Percentiles rank a stretch among this genome's conserved stretches.
These are phyloP conservation scores for Hypholoma sublateritium DNA, from an alignment of 768 basidiomycete genomes.

Conservation along the genomic window DNA sequence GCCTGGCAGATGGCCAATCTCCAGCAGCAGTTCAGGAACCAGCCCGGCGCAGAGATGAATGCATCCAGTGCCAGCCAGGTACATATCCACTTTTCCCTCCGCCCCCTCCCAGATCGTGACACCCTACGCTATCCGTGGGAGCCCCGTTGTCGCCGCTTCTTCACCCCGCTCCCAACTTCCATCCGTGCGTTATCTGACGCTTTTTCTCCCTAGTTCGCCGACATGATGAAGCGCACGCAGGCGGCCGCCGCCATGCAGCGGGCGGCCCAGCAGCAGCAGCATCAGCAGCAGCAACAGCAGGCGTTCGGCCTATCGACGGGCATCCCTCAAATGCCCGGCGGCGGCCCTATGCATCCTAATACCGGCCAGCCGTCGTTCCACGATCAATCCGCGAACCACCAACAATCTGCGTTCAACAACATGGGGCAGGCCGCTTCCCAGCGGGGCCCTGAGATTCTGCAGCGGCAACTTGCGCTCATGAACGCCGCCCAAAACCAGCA, in stretches of 20 bases:
- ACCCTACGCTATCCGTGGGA: constrained; percentile 18
- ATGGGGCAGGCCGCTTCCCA: constrained; percentile 22
- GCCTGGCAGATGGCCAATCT: constrained; percentile 40
- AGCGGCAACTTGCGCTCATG: constrained; percentile 49
- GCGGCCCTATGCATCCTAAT: constrained; percentile 25
- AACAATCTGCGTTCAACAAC: constrained; percentile 20
- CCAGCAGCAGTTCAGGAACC: constrained; percentile 26
- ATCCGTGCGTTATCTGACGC: constrained; percentile 1
- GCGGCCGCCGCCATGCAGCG: constrained; percentile 12
- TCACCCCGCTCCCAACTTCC: constrained; percentile 9
- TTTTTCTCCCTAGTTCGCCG: constrained; percentile 23
- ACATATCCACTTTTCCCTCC: constrained; percentile 9
- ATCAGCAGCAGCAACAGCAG: constrained; percentile 40
- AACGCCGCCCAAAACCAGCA: constrained; percentile 46
- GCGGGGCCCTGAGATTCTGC: too few species aligned
- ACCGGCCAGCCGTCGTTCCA: constrained; percentile 29
- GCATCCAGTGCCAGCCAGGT: constrained; percentile 18
- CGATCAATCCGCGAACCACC: constrained; percentile 16
- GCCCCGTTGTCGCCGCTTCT: constrained; percentile 20
- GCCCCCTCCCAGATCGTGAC: constrained; percentile 11
- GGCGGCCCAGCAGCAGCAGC: constrained; percentile 22
- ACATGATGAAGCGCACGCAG: constrained; percentile 27
- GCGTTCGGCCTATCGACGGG: constrained; percentile 37
- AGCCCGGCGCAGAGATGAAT: constrained; percentile 18
- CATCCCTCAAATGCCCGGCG: constrained; percentile 38